Evolutionary conservation across 2,329 filamentous ascomycete genomes (phyloP).

Genomic region (Botrytis byssoidea): DNA sequence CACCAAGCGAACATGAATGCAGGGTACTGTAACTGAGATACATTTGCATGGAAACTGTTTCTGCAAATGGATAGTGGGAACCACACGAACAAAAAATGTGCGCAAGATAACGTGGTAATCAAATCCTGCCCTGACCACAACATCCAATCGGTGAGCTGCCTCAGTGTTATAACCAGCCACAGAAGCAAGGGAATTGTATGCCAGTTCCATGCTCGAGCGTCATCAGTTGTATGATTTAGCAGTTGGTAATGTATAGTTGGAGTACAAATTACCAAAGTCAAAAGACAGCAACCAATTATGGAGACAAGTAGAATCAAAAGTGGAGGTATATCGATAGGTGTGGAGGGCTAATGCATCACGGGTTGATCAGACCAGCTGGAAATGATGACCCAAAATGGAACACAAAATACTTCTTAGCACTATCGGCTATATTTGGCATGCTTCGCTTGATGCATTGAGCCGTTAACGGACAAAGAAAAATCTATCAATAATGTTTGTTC

Average conservation of each 20-base stretch:
- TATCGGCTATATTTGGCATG: conserved; percentile 23
- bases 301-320: conserved; percentile 37
- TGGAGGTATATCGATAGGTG: conserved; percentile 36
- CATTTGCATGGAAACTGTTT: conserved; percentile 44
- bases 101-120: conserved; percentile 20
- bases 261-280: conserved; percentile 32
- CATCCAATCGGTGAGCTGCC: conserved; percentile 29
- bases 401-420: conserved; percentile 28
- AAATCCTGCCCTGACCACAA: conserved; percentile 26
- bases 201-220: conserved; percentile 24
- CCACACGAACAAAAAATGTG: conserved; percentile 24
- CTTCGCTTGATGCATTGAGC: conserved; percentile 29
- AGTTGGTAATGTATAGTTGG: conserved; percentile 25
- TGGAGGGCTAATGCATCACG: conserved; percentile 38
- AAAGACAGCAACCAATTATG: conserved; percentile 30
- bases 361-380: conserved; percentile 33
- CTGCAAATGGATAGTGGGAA: conserved; percentile 42
- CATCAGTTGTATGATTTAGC: conserved; percentile 26
- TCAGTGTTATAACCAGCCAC: conserved; percentile 27
- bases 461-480: conserved; percentile 35
- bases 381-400: conserved; percentile 39
- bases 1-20: conserved; percentile 24
- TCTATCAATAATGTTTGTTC: neutral
- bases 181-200: conserved; percentile 20
- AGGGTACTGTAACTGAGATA: conserved; percentile 27